Conservation (phyloP, 345 rosid species). For the Eucalyptus regnans region DNA sequence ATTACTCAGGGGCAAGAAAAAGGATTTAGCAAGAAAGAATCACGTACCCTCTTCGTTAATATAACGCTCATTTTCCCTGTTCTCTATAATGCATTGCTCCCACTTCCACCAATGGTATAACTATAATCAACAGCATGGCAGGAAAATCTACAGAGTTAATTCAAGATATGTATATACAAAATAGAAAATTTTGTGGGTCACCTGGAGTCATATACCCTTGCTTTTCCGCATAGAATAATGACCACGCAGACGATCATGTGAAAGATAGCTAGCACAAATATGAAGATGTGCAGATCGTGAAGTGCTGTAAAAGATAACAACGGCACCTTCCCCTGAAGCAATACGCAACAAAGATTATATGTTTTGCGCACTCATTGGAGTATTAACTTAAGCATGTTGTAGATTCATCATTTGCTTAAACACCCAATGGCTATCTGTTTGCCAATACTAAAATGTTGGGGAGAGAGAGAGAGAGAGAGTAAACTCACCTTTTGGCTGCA, state of each 20-base stretch:
- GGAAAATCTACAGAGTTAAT: neutral
- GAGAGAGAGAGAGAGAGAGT: neutral
- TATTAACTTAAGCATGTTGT: neutral
- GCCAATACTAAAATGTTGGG: neutral
- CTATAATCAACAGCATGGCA: slow-evolving; percentile 7
- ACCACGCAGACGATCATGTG: slow-evolving; percentile 66
- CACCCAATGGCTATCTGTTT: neutral
- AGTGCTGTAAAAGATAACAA: slow-evolving; percentile 51
- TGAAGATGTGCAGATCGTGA: slow-evolving; percentile 79
- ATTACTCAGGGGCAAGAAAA: neutral
- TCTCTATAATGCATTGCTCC: slow-evolving; percentile 39
- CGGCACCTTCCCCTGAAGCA: slow-evolving; percentile 53
- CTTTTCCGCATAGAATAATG: slow-evolving; percentile 70
- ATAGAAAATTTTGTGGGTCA: neutral
- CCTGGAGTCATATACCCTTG: slow-evolving; percentile 21
- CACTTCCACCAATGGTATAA: slow-evolving; percentile 64
- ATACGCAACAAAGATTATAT: neutral
- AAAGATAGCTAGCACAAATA: slow-evolving; percentile 58
- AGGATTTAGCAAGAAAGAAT: neutral
- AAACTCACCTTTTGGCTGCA: slow-evolving; percentile 18
- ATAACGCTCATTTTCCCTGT: neutral
- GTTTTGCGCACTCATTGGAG: neutral
- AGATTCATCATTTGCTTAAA: neutral
- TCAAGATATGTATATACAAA: neutral
- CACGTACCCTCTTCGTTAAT: slow-evolving; percentile 36